Evolutionary conservation across 345 rosid genomes (phyloP), one percentile per base, ranked within the genome.

Genomic region (Syzygium aqueum): DNA sequence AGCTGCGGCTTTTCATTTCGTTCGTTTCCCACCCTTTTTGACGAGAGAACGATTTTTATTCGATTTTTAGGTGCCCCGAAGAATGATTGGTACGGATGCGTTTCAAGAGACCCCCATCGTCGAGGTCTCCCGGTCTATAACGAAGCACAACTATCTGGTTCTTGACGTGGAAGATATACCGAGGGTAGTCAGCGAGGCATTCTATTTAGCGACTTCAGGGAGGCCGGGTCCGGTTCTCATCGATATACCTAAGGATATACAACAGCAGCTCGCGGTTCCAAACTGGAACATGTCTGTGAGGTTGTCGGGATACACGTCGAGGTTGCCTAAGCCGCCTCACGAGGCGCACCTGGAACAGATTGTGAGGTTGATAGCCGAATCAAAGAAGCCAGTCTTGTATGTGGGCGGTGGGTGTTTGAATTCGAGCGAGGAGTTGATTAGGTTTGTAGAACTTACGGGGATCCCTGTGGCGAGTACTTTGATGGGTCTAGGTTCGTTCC

Each of bases 361-460:
- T 89, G 91, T 96, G 87, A 94, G 98, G 93, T 90, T 96, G 90
- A 89, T 96, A 54, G 94, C 92, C 0, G 97, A 97, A 84, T 93
- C 97, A 0, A 96, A 93, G 95, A 97, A 91, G 85, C 99, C 98
- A 0, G 99, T 97, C 37, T 90, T 97, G 94, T 97, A 97, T 89
- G 98, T 95, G 61, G 99, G 99, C 85, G 99, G 99, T 85, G 99
- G 99, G 50, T 96, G 99, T 90, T 93, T 95, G 95, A 96, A 96
- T 92, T 95, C 98, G 2, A 94, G 99, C 50, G 92, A 95, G 65
- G 99, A 97, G 86, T 86, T 96, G 93, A 91, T 89, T 87, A 93
- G 91, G 88, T 97, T 97, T 87, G 99, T 96, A 10, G 95, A 95
- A 84, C 92, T 97, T 33, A 95, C 99, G 0, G 97, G 99, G 22